Base-by-base conservation (phyloP, 176 grass and related monocot species). In the Avena insularis region DNA sequence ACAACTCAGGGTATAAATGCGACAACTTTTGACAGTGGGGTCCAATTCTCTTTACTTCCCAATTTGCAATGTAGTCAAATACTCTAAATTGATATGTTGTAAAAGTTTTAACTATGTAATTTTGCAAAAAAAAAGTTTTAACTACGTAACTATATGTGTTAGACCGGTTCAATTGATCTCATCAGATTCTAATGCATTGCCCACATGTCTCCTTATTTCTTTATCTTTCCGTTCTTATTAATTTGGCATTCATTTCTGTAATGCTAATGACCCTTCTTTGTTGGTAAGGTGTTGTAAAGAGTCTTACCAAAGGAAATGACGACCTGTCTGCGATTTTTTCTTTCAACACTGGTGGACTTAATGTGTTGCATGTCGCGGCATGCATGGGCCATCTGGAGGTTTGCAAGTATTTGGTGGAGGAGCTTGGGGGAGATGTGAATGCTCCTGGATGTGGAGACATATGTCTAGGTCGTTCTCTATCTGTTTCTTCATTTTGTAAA, bases 371-470 rank as follows among this genome's bases (percentile, higher is more conserved):
- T 9, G 27, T 1, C 0, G 81, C 64, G 10, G 51, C 87, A 19
- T 40, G 53, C 53, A n/a, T 20, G 19, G 87, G 38, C 40, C 63
- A 71, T 62, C 74, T 79, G 8, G 65, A 84, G 51, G 14, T 88
- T 35, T 19, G 8, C 43, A 47, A 47, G 45, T 47, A 47, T 47
- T 47, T 47, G 45, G 45, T 47, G 45, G 45, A 47, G 8, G 45
- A 47, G 45, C 45, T 47, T 47, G 45, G 8, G 45, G 45, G 45
- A 9, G 45, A 47, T 47, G 45, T 47, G 7, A 88, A 88, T 70
- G 69, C 49, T 74, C 3, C 14, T 79, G 59, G 5, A 57, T 6
- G 0, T 59, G 16, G 16, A 78, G 71, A 10, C 71, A 33, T 0
- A 68, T 3, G 1, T 59, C 4, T 12, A 88, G 71, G 62, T 87